Evolutionary conservation across 2,329 filamentous ascomycete genomes (phyloP).

Genomic region (Pseudogymnoascus sp.): DNA sequence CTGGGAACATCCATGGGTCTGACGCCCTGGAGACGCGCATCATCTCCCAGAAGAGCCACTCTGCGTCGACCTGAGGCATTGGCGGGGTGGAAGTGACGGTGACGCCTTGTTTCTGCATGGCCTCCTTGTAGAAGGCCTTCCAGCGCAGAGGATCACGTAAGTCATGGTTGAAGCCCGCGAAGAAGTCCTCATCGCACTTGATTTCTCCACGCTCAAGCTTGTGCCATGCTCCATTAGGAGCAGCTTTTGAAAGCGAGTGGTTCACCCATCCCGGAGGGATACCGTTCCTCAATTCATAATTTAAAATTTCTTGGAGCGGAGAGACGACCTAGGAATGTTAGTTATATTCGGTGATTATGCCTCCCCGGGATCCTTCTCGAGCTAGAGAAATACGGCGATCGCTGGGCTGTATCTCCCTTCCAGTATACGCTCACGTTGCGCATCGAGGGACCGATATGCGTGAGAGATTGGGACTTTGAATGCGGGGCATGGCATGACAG

Average conservation of each 20-base stretch:
- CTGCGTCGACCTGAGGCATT: constrained; percentile 66
- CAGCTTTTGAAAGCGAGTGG: constrained; percentile 72
- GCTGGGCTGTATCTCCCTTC: neutral
- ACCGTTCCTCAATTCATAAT: constrained; percentile 70
- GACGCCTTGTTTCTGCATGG: constrained; percentile 34
- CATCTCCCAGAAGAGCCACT: constrained; percentile 84
- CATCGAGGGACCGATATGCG: neutral
- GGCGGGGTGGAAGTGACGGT: constrained; percentile 44
- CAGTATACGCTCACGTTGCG: neutral
- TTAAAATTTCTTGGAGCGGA: constrained; percentile 85
- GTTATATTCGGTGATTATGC: neutral
- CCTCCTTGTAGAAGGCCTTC: constrained; percentile 54
- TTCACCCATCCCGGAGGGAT: constrained; percentile 91
- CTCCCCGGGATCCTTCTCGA: too few species aligned
- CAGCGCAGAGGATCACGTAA: constrained; percentile 61
- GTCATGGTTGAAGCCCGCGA: constrained; percentile 66
- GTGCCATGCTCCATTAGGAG: constrained; percentile 80
- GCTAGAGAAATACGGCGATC: neutral
- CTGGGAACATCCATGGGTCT: constrained; percentile 86
- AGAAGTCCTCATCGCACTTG: constrained; percentile 67
- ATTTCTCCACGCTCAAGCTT: constrained; percentile 79
- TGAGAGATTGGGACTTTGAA: neutral
- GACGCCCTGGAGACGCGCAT: constrained; percentile 64
- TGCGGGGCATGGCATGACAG: neutral
- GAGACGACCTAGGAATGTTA: constrained; percentile 57